Percentiles rank a stretch among this genome's conserved stretches.
These are phyloP conservation scores for Lachnellula occidentalis DNA, from an alignment of 2,329 filamentous ascomycete genomes.

Conservation along the genomic window DNA sequence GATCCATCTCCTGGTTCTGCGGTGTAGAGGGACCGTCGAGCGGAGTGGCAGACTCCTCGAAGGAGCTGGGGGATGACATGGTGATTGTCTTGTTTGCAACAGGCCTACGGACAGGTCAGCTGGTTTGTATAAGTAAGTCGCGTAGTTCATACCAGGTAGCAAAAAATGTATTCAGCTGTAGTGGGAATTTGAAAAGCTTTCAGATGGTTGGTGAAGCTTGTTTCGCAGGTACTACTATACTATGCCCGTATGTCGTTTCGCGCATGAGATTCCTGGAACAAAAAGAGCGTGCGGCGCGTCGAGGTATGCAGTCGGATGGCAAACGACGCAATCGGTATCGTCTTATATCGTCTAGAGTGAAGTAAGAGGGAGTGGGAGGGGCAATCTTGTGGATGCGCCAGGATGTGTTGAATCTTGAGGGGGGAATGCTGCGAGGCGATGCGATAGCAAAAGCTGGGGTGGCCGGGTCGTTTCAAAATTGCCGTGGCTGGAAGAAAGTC, in stretches of 20 bases:
- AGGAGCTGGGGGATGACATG: constrained; percentile 26
- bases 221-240: background rate
- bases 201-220: background rate
- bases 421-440: too few relatives aligned
- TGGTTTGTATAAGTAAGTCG: background rate
- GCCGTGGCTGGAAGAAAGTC: background rate
- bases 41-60: constrained; percentile 20
- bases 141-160: background rate
- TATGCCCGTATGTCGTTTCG: background rate
- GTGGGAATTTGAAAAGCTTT: background rate
- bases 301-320: background rate
- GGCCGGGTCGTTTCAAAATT: background rate
- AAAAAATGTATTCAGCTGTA: background rate
- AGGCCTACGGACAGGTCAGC: background rate
- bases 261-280: background rate
- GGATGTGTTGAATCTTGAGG: too few relatives aligned
- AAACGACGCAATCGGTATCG: background rate
- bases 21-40: constrained; percentile 20
- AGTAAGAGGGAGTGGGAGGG: too few relatives aligned
- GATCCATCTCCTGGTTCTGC: constrained; percentile 14
- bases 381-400: too few relatives aligned
- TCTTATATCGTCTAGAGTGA: background rate
- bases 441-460: background rate
- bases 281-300: background rate
- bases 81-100: background rate